phyloP scores from a whole-genome alignment of 1,139 yeast genomes.

The Meyerozyma elateridarum region DNA sequence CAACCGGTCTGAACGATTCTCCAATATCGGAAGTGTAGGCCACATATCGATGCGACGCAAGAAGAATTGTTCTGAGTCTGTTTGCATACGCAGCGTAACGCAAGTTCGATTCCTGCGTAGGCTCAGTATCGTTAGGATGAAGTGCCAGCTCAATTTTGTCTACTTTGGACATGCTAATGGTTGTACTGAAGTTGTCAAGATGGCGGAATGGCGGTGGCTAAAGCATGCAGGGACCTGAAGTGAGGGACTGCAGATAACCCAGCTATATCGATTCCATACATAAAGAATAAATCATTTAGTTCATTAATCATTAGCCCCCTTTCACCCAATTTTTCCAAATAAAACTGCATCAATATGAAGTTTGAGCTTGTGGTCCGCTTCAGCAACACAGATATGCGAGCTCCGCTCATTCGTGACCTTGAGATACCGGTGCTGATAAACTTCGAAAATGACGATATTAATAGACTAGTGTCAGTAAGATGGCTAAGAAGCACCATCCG shows the following conservation, averaged over 20 bases:
- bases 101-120: conserved; percentile 46
- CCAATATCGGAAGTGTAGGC: conserved; percentile 89
- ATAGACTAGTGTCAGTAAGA: conserved; percentile 25
- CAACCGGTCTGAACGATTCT: conserved; percentile 85
- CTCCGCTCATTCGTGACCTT: conserved; percentile 23
- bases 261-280: no score
- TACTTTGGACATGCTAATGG: not conserved
- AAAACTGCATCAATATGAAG: conserved; percentile 19
- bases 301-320: not conserved
- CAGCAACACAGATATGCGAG: conserved; percentile 24
- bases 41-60: conserved; percentile 78
- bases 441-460: conserved; percentile 29
- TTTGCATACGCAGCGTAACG: conserved; percentile 85
- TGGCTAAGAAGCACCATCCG: conserved; percentile 32
- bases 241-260: no score
- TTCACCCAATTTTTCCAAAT: no score
- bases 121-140: conserved; percentile 13
- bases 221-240: no score
- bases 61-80: conserved; percentile 61
- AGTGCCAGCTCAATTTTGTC: conserved; percentile 10
- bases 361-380: conserved; percentile 26
- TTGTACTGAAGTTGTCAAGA: not conserved
- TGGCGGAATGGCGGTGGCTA: not conserved
- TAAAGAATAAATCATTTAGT: not conserved
- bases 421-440: conserved; percentile 27